These are phyloP conservation scores for Rhizopus microsporus DNA, from an alignment of 371 early-diverging fungal species.

Conservation along the genomic window DNA sequence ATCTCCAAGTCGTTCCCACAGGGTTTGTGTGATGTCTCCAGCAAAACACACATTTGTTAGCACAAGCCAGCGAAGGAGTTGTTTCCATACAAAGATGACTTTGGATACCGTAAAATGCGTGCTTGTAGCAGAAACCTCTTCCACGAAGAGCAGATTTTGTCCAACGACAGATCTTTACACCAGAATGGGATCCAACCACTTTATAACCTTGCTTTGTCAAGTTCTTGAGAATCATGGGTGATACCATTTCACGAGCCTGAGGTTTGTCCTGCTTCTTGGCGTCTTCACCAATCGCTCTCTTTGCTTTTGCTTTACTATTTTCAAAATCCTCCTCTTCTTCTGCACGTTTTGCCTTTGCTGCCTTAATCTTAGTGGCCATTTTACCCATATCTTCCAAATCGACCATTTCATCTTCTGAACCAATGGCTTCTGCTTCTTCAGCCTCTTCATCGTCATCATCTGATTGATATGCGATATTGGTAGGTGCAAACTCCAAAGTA, in stretches of 20 bases:
- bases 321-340: constrained; percentile 60
- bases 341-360: constrained; percentile 54
- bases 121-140: constrained; percentile 82
- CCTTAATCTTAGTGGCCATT: constrained; percentile 62
- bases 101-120: constrained; percentile 72
- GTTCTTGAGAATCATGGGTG: constrained; percentile 70
- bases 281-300: constrained; percentile 39
- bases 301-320: constrained; percentile 51
- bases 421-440: constrained; percentile 29
- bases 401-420: constrained; percentile 64
- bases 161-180: constrained; percentile 86
- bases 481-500: constrained; percentile 41
- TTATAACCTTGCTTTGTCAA: constrained; percentile 83
- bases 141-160: constrained; percentile 78
- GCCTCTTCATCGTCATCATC: constrained; percentile 55
- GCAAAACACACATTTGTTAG: constrained; percentile 84
- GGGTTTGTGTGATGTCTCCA: constrained; percentile 86
- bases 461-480: constrained; percentile 56
- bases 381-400: constrained; percentile 78
- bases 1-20: constrained; percentile 74
- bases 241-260: constrained; percentile 74
- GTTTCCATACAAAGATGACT: constrained; percentile 73
- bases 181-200: constrained; percentile 77
- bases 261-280: constrained; percentile 26
- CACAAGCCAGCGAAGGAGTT: constrained; percentile 76